Evolutionary conservation across 352 stramenopile genomes (phyloP), one percentile per base, ranked within the genome.

Genomic region (Stramenopiles sp.): DNA sequence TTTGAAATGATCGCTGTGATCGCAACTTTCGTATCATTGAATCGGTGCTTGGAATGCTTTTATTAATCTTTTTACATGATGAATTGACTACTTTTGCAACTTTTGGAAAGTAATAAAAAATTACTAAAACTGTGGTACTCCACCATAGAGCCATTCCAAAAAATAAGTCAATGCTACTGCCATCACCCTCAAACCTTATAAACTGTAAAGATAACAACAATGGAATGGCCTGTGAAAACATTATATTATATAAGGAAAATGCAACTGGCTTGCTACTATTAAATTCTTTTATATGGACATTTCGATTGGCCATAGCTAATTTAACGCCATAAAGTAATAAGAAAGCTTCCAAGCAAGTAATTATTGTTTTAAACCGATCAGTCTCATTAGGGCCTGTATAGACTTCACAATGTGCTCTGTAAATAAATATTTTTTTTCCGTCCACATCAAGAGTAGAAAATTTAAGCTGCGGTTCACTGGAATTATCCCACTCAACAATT

Each of bases 41-140:
- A n/a, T n/a, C n/a, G n/a, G n/a, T n/a, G n/a, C n/a, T n/a, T n/a
- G n/a, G n/a, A n/a, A n/a, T n/a, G n/a, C n/a, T n/a, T n/a, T n/a
- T n/a, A n/a, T n/a, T n/a, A n/a, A n/a, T n/a, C n/a, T n/a, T n/a
- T 27, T 69, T 69, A 27, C 53, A 69, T 23, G 27, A 20, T 27
- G 20, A 20, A 27, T 69, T 69, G 20, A 69, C 53, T 23, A 69
- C 53, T 69, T 69, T 27, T 69, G 53, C 53, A 69, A 69, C 20
- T 69, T 69, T 69, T 69, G 53, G 53, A 27, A 69, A 69, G 53
- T 69, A 69, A 69, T 69, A 69, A 69, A 69, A 69, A 23, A 69
- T 27, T 27, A 69, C 20, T 23, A 69, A 27, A 20, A 69, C 53
- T 20, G 53, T 69, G 27, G 27, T 23, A 27, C 20, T 69, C 53